Conservation (phyloP, 768 basidiomycete species). For the Trametes cingulata region DNA sequence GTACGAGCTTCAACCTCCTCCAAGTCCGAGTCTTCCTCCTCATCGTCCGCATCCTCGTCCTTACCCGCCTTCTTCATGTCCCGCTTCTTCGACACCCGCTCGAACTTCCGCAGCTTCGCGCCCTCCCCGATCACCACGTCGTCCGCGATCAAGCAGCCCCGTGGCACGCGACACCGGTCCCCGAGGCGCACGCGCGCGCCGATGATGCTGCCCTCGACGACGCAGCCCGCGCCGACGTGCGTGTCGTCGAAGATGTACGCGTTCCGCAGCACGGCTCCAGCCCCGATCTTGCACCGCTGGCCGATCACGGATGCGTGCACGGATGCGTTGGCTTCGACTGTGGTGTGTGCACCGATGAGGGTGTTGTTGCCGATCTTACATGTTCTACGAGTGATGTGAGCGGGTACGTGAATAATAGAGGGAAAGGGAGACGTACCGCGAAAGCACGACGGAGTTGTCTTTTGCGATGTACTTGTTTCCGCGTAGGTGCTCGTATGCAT, state of each 20-base stretch:
- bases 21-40: constrained; percentile 50
- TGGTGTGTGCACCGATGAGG: constrained; percentile 80
- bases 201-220: constrained; percentile 78
- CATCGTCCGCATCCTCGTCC: constrained; percentile 38
- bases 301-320: constrained; percentile 80
- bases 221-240: constrained; percentile 65
- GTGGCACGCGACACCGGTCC: constrained; percentile 63
- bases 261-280: constrained; percentile 64
- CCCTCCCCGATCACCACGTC: constrained; percentile 78
- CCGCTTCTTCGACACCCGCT: constrained; percentile 63
- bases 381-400: constrained; percentile 43
- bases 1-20: constrained; percentile 68
- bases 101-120: constrained; percentile 66
- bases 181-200: constrained; percentile 75
- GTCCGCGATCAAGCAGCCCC: constrained; percentile 82
- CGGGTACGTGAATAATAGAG: not conserved
- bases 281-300: constrained; percentile 69
- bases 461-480: constrained; percentile 90
- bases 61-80: constrained; percentile 33
- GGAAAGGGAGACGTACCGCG: constrained; percentile 56
- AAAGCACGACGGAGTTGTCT: constrained; percentile 73
- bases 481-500: constrained; percentile 80
- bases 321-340: constrained; percentile 64
- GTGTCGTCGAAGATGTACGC: constrained; percentile 86
- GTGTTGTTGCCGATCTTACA: constrained; percentile 80